Evolutionary conservation across 352 stramenopile genomes (phyloP).

Genomic region (Globisporangium takayamanum): DNA sequence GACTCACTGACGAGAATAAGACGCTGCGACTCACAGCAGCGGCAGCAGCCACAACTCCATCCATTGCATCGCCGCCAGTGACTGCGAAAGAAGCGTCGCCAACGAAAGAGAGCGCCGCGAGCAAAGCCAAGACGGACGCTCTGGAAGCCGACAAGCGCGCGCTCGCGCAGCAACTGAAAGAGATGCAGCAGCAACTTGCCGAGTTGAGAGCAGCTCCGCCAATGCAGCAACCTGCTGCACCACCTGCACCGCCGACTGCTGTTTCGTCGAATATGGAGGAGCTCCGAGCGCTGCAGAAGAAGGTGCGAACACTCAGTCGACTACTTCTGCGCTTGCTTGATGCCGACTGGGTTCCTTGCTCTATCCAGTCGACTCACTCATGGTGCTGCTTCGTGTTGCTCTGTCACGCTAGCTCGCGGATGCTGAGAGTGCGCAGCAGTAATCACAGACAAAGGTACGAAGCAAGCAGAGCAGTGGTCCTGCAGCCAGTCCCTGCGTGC

Average conservation of each 20-base stretch:
- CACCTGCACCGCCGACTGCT: constrained; percentile 13
- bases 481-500: too few relatives aligned
- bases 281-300: constrained; percentile 40
- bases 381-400: neutral
- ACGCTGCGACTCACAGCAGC: constrained; percentile 26
- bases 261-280: constrained; percentile 28
- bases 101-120: constrained; percentile 16
- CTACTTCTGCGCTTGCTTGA: too few relatives aligned
- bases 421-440: constrained; percentile 23
- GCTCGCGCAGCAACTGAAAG: constrained; percentile 55
- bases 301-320: constrained; percentile 22
- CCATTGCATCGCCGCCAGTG: neutral
- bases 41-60: neutral
- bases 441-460: constrained; percentile 45
- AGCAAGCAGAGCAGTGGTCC: neutral
- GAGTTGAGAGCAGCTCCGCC: constrained; percentile 22
- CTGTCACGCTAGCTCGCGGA: constrained; percentile 41
- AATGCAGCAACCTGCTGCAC: constrained; percentile 5
- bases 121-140: constrained; percentile 35
- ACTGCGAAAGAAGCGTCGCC: constrained; percentile 1
- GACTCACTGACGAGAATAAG: constrained; percentile 66
- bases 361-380: neutral
- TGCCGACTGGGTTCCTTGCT: neutral
- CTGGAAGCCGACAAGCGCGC: constrained; percentile 49
- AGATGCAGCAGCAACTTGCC: constrained; percentile 48